Evolutionary conservation across 148 eudicot genomes (phyloP).

Genomic region (Rhododendron williamsianum): DNA sequence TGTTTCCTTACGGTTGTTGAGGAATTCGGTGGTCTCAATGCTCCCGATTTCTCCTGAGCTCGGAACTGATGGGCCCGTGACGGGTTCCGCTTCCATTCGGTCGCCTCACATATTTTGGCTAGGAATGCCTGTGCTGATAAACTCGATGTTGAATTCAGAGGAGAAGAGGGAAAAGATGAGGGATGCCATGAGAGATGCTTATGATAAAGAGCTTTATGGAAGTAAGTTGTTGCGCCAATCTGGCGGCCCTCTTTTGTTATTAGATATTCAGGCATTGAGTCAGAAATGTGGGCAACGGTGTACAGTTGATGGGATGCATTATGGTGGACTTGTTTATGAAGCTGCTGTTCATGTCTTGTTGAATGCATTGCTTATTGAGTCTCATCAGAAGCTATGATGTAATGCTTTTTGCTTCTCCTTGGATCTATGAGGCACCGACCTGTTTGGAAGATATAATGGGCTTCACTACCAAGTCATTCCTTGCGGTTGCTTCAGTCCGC

Average conservation of each 20-base stretch:
- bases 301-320: constrained; percentile 93
- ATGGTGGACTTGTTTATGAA: constrained; percentile 61
- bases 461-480: neutral
- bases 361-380: constrained; percentile 85
- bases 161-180: constrained; percentile 85
- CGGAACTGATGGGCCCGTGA: constrained; percentile 12
- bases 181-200: constrained; percentile 29
- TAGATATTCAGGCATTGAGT: constrained; percentile 59
- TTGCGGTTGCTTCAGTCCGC: neutral
- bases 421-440: constrained; percentile 6
- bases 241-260: constrained; percentile 62
- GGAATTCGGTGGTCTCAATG: constrained; percentile 39
- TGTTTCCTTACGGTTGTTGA: constrained; percentile 34
- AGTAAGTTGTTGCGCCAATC: constrained; percentile 60
- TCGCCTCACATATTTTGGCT: constrained; percentile 86
- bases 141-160: constrained; percentile 76
- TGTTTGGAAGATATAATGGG: neutral
- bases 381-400: constrained; percentile 66
- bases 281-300: constrained; percentile 60
- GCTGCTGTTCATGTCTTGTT: constrained; percentile 76
- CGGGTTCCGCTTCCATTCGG: constrained; percentile 21
- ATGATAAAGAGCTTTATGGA: constrained; percentile 36
- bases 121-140: constrained; percentile 72
- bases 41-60: constrained; percentile 35
- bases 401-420: constrained; percentile 1